A percentile compares a stretch with the other conserved stretches of the same genome.
Conservation (phyloP, 768 basidiomycete genomes). For the Suillus americanus region DNA sequence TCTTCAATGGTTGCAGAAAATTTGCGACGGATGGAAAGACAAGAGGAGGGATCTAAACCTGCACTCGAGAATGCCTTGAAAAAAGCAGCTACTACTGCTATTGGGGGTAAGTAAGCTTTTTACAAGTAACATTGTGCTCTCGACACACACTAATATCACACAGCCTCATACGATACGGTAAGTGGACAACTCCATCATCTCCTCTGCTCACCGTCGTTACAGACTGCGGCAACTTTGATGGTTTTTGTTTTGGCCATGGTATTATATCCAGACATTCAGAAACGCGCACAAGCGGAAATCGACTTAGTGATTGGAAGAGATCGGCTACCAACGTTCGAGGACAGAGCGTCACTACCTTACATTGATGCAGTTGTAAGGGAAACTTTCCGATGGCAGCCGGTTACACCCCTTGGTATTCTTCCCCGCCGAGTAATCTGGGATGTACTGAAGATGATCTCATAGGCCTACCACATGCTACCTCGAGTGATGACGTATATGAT, state of each 20-base stretch:
- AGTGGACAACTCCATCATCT: background rate
- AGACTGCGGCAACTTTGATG: conserved; percentile 14
- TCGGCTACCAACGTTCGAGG: conserved; percentile 14
- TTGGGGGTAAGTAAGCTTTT: conserved; percentile 10
- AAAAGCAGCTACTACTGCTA: conserved; percentile 11
- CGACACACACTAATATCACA: background rate
- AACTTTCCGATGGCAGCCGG: conserved; percentile 15
- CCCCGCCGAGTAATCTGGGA: background rate
- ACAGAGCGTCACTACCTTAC: conserved; percentile 15
- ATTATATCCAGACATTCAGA: conserved; percentile 15
- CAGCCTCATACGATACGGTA: conserved; percentile 14
- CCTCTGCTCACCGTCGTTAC: background rate
- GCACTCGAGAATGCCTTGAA: conserved; percentile 13
- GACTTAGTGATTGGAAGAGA: conserved; percentile 21
- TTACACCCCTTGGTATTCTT: conserved; percentile 11
- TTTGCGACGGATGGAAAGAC: conserved; percentile 15
- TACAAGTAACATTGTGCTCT: background rate
- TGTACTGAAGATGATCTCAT: background rate
- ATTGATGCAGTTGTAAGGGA: conserved; percentile 18
- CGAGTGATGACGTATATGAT: conserved; percentile 12
- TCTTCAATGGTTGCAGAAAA: conserved; percentile 15
- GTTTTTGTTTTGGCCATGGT: conserved; percentile 20
- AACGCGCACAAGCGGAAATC: conserved; percentile 20
- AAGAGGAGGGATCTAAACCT: conserved; percentile 7
- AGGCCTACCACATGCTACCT: conserved; percentile 14